phyloP scores from a whole-genome alignment of 495 filamentous ascomycete genomes.

The Pyronema domesticum region DNA sequence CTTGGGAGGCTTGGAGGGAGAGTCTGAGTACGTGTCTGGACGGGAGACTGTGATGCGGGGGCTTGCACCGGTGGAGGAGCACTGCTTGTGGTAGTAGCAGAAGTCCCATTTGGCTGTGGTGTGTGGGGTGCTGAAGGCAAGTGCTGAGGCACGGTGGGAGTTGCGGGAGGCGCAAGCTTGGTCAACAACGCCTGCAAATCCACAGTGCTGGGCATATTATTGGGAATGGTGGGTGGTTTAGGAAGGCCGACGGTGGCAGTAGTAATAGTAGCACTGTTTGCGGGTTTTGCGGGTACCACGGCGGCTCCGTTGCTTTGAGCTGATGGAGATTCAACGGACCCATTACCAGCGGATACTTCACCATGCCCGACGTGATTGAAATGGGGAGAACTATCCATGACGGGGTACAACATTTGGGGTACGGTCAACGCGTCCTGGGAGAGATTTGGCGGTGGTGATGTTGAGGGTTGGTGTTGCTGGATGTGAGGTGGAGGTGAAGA shows the following conservation, averaged over 20 bases:
- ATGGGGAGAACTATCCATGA: slow-evolving; percentile 18
- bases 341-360: slow-evolving; percentile 23
- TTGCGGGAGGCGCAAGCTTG: slow-evolving; percentile 21
- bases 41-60: not conserved
- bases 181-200: slow-evolving; percentile 25
- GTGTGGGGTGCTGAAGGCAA: not conserved
- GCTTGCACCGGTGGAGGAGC: slow-evolving; percentile 3
- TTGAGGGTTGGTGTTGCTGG: slow-evolving; percentile 7
- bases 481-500: no score
- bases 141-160: slow-evolving; percentile 14
- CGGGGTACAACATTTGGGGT: not conserved
- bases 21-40: slow-evolving; percentile 2
- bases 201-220: slow-evolving; percentile 23
- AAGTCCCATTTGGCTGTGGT: slow-evolving; percentile 3
- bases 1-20: slow-evolving; percentile 6
- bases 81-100: slow-evolving; percentile 12
- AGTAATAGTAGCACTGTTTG: not conserved
- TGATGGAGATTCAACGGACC: not conserved
- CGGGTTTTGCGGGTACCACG: slow-evolving; percentile 13
- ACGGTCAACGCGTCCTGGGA: not conserved
- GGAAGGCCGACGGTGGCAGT: slow-evolving; percentile 5
- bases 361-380: slow-evolving; percentile 16
- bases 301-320: slow-evolving; percentile 11
- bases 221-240: slow-evolving; percentile 8
- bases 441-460: slow-evolving; percentile 7